Percentiles rank a stretch among this genome's conserved stretches.
These are phyloP conservation scores for Raphanus hybrid DNA, from an alignment of 441 rosid genomes.

Conservation along the genomic window DNA sequence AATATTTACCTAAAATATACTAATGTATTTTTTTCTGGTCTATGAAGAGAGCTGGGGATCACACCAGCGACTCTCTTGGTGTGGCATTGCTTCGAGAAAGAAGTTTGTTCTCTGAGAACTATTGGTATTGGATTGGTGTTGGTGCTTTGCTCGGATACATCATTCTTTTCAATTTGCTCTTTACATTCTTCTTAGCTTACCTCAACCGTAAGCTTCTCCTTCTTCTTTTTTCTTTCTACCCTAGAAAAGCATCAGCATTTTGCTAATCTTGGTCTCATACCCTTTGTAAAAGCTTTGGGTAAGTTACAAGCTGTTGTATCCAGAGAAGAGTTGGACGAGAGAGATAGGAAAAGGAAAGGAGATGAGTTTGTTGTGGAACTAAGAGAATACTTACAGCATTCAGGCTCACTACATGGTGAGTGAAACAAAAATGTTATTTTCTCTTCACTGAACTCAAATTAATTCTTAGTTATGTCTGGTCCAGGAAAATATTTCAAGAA, in stretches of 20 bases:
- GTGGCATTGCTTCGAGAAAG: constrained; percentile 69
- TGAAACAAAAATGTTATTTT: constrained; percentile 11
- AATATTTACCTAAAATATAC: constrained; percentile 7
- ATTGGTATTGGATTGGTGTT: constrained; percentile 98
- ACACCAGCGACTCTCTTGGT: constrained; percentile 59
- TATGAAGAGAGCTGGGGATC: constrained; percentile 63
- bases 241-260: background rate
- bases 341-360: constrained; percentile 86
- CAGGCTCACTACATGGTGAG: constrained; percentile 81
- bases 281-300: constrained; percentile 54
- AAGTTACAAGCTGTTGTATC: constrained; percentile 87
- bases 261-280: constrained; percentile 16
- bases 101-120: constrained; percentile 76
- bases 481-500: constrained; percentile 87
- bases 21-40: background rate
- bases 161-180: constrained; percentile 67
- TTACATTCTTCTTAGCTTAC: constrained; percentile 72
- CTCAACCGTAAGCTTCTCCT: constrained; percentile 75
- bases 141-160: constrained; percentile 94
- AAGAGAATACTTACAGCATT: constrained; percentile 83
- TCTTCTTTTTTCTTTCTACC: constrained; percentile 31
- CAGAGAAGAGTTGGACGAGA: constrained; percentile 84
- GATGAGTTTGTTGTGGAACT: constrained; percentile 73
- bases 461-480: constrained; percentile 28
- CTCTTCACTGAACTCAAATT: constrained; percentile 9